Conservation (phyloP, 2,329 filamentous ascomycete species). For the Ophiocordyceps camponoti-leonardi region DNA sequence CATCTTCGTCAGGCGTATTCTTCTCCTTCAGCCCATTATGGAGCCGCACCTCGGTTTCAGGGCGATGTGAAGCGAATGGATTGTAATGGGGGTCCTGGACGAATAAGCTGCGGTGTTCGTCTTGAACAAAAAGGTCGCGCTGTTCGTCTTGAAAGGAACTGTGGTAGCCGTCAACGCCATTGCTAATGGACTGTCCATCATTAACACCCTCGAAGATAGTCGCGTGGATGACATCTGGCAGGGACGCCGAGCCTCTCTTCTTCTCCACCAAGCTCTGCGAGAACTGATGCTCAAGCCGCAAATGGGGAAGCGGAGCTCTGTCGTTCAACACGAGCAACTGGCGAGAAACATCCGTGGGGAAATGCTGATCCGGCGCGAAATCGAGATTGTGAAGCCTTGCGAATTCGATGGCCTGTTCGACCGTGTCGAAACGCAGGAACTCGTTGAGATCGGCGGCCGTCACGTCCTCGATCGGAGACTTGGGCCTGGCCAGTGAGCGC, state of each 20-base stretch:
- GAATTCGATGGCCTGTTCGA: constrained; percentile 48
- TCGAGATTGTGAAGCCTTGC: constrained; percentile 38
- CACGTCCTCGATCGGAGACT: constrained; percentile 41
- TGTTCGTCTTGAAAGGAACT: neutral
- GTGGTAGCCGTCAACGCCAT: neutral
- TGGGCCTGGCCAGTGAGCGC: constrained; percentile 35
- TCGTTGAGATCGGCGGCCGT: constrained; percentile 37
- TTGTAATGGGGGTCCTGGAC: too few species aligned
- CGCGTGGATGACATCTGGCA: constrained; percentile 37
- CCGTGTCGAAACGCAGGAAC: constrained; percentile 49
- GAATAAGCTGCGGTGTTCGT: too few species aligned
- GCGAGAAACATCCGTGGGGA: constrained; percentile 16
- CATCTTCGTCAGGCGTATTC: neutral
- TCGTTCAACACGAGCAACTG: constrained; percentile 27
- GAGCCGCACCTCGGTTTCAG: neutral
- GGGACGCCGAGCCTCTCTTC: constrained; percentile 34
- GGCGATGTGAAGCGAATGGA: too few species aligned
- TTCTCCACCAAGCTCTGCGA: constrained; percentile 39
- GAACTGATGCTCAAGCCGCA: constrained; percentile 35
- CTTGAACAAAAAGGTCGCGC: too few species aligned
- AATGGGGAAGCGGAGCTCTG: constrained; percentile 25
- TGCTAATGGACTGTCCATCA: neutral
- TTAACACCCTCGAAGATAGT: constrained; percentile 26
- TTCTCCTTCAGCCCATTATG: neutral
- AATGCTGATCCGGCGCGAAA: constrained; percentile 23